Evolutionary conservation across 1,284 basidiomycete species (phyloP).

Genomic region (Rhodotorula sp.): DNA sequence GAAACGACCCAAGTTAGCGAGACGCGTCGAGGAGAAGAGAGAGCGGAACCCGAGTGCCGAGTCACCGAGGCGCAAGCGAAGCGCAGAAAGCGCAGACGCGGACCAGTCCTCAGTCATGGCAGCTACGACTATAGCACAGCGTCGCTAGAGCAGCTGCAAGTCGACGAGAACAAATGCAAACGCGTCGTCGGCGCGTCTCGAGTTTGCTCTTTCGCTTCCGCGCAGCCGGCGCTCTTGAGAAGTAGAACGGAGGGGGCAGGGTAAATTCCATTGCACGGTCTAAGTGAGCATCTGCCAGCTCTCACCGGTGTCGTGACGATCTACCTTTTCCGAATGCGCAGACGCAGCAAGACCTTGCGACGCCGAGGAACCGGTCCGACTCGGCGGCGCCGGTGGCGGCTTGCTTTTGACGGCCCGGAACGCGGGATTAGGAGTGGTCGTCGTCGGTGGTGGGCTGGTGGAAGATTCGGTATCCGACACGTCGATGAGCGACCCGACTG

Average conservation of each 20-base stretch:
- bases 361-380: not conserved
- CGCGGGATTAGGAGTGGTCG: not conserved
- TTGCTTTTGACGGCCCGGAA: constrained; percentile 22
- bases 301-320: not conserved
- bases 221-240: no score
- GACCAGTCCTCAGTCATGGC: constrained; percentile 30
- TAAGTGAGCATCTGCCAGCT: constrained; percentile 7
- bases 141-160: not conserved
- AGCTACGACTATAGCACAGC: not conserved
- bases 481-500: constrained; percentile 9
- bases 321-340: not conserved
- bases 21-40: constrained; percentile 5
- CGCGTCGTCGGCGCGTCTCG: not conserved
- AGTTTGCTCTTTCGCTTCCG: no score
- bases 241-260: no score
- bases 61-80: constrained; percentile 39
- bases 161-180: not conserved
- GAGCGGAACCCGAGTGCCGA: not conserved
- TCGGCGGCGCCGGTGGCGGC: constrained; percentile 1
- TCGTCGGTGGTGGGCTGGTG: not conserved
- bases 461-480: not conserved
- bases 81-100: constrained; percentile 26
- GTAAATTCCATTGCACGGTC: not conserved
- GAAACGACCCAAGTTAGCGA: not conserved
- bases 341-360: not conserved